These are phyloP conservation scores for Umbelopsis sp. DNA, from an alignment of 192 early-diverging fungal genomes.

Conservation along the genomic window DNA sequence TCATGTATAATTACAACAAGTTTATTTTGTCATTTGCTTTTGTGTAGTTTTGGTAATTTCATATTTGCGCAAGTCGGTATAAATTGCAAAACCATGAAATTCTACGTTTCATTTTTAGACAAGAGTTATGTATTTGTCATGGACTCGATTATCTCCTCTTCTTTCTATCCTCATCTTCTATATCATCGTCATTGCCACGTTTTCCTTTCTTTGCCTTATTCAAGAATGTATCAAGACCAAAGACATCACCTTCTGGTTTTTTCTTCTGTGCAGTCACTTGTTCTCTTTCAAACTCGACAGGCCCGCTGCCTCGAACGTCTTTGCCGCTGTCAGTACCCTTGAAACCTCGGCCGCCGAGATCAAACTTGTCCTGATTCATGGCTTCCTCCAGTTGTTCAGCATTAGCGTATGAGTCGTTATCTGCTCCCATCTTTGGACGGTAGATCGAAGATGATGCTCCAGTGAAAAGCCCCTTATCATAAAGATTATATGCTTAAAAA, in stretches of 20 bases:
- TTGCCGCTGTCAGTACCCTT: slow-evolving; percentile 63
- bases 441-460: slow-evolving; percentile 76
- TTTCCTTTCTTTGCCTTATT: slow-evolving; percentile 68
- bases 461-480: slow-evolving; percentile 95
- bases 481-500: slow-evolving; percentile 75
- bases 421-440: slow-evolving; percentile 65
- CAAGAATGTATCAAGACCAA: slow-evolving; percentile 91
- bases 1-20: slow-evolving; percentile 16
- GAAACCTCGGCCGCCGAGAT: slow-evolving; percentile 62
- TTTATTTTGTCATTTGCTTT: neutral
- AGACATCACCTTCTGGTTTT: slow-evolving; percentile 72
- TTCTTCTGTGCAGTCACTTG: slow-evolving; percentile 22
- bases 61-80: too few species aligned
- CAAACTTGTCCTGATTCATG: slow-evolving; percentile 71
- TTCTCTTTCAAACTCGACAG: slow-evolving; percentile 95
- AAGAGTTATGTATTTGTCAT: too few species aligned
- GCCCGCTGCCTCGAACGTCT: slow-evolving; percentile 69
- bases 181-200: slow-evolving; percentile 40
- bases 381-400: slow-evolving; percentile 71
- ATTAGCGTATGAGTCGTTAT: slow-evolving; percentile 62
- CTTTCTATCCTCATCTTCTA: slow-evolving; percentile 29
- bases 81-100: too few species aligned
- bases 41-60: neutral
- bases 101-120: too few species aligned
- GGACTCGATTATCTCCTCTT: neutral